Percentiles rank a stretch among this genome's conserved stretches.
These are phyloP conservation scores for Blastomyces silverae DNA, from an alignment of 2,329 filamentous ascomycete genomes.

Conservation along the genomic window DNA sequence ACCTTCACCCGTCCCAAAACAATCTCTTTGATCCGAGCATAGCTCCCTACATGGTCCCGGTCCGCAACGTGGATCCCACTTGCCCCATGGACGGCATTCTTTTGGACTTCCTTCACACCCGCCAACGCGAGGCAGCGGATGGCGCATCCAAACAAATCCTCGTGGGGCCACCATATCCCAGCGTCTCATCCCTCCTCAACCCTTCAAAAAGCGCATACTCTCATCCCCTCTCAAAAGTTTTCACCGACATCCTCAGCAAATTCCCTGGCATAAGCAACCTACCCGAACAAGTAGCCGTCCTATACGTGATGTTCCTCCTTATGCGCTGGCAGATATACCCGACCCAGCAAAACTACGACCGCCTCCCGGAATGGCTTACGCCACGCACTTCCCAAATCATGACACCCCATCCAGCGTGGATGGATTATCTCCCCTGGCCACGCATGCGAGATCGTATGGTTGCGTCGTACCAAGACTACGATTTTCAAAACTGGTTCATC, in stretches of 20 bases:
- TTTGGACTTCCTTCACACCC: constrained; percentile 67
- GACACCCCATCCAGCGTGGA: constrained; percentile 67
- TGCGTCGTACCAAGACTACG: constrained; percentile 48
- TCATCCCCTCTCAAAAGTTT: constrained; percentile 75
- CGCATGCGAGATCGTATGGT: constrained; percentile 63
- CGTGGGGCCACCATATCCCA: constrained; percentile 70
- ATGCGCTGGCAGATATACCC: constrained; percentile 82
- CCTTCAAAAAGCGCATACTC: constrained; percentile 56
- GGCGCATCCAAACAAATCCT: constrained; percentile 60
- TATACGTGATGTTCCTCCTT: constrained; percentile 80
- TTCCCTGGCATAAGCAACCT: constrained; percentile 73
- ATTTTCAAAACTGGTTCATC: constrained; percentile 76
- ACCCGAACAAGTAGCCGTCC: constrained; percentile 72
- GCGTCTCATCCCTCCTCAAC: constrained; percentile 70
- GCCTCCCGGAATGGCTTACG: constrained; percentile 65
- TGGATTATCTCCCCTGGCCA: constrained; percentile 76
- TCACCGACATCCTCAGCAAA: constrained; percentile 76
- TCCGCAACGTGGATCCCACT: constrained; percentile 60
- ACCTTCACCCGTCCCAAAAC: constrained; percentile 17
- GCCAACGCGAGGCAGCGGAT: constrained; percentile 58
- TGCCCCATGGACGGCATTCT: constrained; percentile 74
- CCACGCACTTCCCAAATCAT: constrained; percentile 62
- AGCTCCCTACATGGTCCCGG: constrained; percentile 30
- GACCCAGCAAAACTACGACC: constrained; percentile 69
- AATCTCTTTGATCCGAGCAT: constrained; percentile 15